phyloP scores from a whole-genome alignment of 108 stramenopile species.

The Cyclotella cryptica region DNA sequence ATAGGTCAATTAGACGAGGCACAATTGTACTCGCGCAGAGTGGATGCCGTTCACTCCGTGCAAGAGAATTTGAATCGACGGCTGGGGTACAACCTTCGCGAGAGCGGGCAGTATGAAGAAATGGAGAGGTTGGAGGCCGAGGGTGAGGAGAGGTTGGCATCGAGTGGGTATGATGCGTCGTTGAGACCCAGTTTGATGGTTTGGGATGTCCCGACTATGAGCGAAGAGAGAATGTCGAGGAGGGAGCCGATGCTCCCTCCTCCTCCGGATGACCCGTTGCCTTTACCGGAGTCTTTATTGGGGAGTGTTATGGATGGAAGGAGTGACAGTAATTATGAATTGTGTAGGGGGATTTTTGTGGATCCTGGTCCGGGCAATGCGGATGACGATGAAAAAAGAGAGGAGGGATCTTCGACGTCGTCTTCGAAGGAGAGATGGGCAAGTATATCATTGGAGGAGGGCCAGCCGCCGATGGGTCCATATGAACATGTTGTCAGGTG shows the following conservation, averaged over 20 bases:
- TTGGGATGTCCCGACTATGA: constrained; percentile 26
- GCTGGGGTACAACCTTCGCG: constrained; percentile 14
- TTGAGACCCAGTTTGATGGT: constrained; percentile 17
- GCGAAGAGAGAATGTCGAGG: constrained; percentile 14
- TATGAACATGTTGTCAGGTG: constrained; percentile 37
- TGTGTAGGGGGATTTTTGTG: constrained; percentile 17
- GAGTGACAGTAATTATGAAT: constrained; percentile 8
- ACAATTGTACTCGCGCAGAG: constrained; percentile 15
- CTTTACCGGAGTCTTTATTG: constrained; percentile 26
- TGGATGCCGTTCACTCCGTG: constrained; percentile 20
- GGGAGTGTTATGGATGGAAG: neutral
- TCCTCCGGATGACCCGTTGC: constrained; percentile 17
- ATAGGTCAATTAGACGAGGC: constrained; percentile 6
- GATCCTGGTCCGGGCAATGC: constrained; percentile 1
- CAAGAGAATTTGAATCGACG: constrained; percentile 20
- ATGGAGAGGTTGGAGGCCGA: constrained; percentile 28
- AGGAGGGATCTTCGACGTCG: constrained; percentile 4
- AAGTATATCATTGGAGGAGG: constrained; percentile 14
- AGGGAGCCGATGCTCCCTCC: constrained; percentile 25
- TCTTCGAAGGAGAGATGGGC: neutral
- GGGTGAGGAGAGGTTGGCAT: constrained; percentile 13
- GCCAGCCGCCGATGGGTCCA: constrained; percentile 6
- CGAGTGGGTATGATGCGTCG: constrained; percentile 6
- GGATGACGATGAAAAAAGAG: constrained; percentile 19
- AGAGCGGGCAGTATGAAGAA: constrained; percentile 15